phyloP scores from a whole-genome alignment of 805 yeast genomes.

The Saccharomycopsis sp. region DNA sequence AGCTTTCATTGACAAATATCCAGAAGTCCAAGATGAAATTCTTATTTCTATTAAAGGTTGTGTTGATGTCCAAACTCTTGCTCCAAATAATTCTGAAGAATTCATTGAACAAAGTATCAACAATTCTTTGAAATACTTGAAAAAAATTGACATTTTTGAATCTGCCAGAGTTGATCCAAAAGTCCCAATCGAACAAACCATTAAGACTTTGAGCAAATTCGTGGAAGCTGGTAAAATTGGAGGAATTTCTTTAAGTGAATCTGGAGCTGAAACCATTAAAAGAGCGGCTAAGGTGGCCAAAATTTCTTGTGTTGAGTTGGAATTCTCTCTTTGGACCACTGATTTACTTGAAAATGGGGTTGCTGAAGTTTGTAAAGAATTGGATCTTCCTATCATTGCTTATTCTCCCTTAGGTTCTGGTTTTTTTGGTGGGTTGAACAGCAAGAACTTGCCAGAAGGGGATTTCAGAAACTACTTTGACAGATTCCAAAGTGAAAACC shows the following conservation, averaged over 20 bases:
- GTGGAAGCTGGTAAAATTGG: slow-evolving; percentile 56
- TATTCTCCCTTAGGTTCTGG: slow-evolving; percentile 85
- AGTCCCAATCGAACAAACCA: slow-evolving; percentile 48
- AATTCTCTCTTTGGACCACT: slow-evolving; percentile 60
- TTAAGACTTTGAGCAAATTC: slow-evolving; percentile 44
- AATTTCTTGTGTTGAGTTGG: slow-evolving; percentile 65
- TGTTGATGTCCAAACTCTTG: slow-evolving; percentile 25
- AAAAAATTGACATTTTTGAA: slow-evolving; percentile 49
- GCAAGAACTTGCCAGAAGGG: slow-evolving; percentile 40
- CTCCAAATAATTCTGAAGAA: slow-evolving; percentile 44
- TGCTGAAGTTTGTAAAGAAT: slow-evolving; percentile 44
- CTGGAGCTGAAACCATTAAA: slow-evolving; percentile 46
- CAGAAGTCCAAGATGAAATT: slow-evolving; percentile 46
- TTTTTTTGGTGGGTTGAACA: slow-evolving; percentile 53
- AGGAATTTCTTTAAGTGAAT: slow-evolving; percentile 70
- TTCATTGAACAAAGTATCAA: slow-evolving; percentile 40
- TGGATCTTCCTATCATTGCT: slow-evolving; percentile 57
- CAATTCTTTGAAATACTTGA: slow-evolving; percentile 29
- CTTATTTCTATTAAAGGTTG: slow-evolving; percentile 65
- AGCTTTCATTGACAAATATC: slow-evolving; percentile 46
- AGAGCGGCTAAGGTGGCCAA: slow-evolving; percentile 49
- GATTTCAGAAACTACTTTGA: slow-evolving; percentile 45
- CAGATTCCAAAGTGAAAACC: slow-evolving; percentile 49
- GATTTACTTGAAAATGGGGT: slow-evolving; percentile 56
- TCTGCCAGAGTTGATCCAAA: slow-evolving; percentile 57